A percentile compares a stretch with the other conserved stretches of the same genome.
Conservation (phyloP, 2,329 filamentous ascomycete genomes). For the Corniculantispora saksenae region DNA sequence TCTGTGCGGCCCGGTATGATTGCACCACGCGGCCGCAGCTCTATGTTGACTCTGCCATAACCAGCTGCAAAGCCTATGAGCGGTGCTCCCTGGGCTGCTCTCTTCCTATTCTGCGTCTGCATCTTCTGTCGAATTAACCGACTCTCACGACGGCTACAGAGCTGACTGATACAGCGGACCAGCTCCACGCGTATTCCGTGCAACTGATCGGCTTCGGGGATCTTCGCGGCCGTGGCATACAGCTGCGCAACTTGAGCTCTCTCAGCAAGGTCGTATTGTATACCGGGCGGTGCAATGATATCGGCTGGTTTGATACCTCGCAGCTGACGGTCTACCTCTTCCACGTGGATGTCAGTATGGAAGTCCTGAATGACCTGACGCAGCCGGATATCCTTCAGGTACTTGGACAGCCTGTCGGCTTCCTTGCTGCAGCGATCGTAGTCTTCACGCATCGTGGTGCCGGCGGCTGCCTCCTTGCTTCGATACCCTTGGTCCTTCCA, state of each 20-base stretch:
- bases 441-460: too few species aligned
- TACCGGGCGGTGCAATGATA: slow-evolving; percentile 23
- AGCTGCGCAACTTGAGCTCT: slow-evolving; percentile 24
- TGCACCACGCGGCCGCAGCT: background rate
- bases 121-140: slow-evolving; percentile 15
- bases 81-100: background rate
- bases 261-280: slow-evolving; percentile 28
- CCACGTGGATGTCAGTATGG: slow-evolving; percentile 24
- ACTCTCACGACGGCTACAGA: slow-evolving; percentile 25
- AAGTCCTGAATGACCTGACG: slow-evolving; percentile 19
- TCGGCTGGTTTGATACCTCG: slow-evolving; percentile 24
- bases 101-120: background rate
- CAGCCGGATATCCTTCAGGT: background rate
- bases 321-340: slow-evolving; percentile 26
- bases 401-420: too few species aligned
- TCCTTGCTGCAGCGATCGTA: too few species aligned
- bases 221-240: slow-evolving; percentile 25
- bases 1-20: background rate
- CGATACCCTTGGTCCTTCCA: too few species aligned
- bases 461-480: too few species aligned
- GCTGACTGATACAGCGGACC: slow-evolving; percentile 20
- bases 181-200: slow-evolving; percentile 25
- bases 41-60: background rate
- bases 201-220: slow-evolving; percentile 23
- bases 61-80: background rate